phyloP scores from a whole-genome alignment of 176 grass and related monocot species.

The Cocos nucifera region DNA sequence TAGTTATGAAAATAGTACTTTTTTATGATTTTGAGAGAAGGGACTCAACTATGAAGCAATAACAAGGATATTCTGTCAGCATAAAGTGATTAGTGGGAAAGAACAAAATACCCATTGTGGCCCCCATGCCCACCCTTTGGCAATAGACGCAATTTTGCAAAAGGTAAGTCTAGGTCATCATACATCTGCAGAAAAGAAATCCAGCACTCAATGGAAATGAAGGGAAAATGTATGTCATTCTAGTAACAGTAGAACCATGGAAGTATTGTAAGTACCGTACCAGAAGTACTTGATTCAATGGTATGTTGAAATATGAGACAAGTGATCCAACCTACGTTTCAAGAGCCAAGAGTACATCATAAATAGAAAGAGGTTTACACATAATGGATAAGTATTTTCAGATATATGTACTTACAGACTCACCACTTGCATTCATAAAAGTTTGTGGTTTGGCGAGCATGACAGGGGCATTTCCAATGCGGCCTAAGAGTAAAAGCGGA shows the following conservation, averaged over 20 bases:
- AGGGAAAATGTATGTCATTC: not conserved
- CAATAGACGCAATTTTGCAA: slow-evolving; percentile 73
- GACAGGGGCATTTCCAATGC: slow-evolving; percentile 66
- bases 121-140: slow-evolving; percentile 92
- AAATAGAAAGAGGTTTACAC: not conserved
- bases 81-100: not conserved
- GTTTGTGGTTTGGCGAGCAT: slow-evolving; percentile 89
- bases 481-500: slow-evolving; percentile 29
- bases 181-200: slow-evolving; percentile 51
- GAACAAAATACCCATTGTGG: slow-evolving; percentile 63
- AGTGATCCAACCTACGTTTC: slow-evolving; percentile 62
- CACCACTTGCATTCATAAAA: slow-evolving; percentile 95
- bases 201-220: slow-evolving; percentile 15
- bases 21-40: too few species aligned
- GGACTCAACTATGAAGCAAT: too few species aligned
- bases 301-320: slow-evolving; percentile 87
- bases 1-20: too few species aligned
- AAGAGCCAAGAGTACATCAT: slow-evolving; percentile 14
- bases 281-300: slow-evolving; percentile 81
- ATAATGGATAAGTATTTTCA: slow-evolving; percentile 2
- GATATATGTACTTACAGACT: slow-evolving; percentile 78
- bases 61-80: too few species aligned
- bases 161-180: slow-evolving; percentile 83
- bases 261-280: slow-evolving; percentile 33
- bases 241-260: not conserved